Evolutionary conservation across 2,329 filamentous ascomycete species (phyloP).

Genomic region (Fusarium udum): DNA sequence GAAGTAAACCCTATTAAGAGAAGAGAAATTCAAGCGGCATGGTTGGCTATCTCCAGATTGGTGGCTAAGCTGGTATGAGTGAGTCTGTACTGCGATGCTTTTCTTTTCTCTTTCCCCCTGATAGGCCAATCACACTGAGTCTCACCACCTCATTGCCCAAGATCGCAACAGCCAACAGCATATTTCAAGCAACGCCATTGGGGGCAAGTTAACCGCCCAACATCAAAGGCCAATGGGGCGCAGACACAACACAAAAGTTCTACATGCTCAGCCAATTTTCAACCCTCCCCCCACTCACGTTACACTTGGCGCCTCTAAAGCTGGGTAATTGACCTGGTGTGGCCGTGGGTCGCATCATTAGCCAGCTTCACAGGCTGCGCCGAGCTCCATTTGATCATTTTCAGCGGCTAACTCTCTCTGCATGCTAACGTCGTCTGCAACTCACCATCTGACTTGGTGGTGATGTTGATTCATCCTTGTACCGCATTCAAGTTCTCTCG

Average conservation of each 20-base stretch:
- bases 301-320: neutral
- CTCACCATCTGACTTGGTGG: rapidly evolving
- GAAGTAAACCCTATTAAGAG: neutral
- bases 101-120: neutral
- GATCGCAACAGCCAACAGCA: neutral
- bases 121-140: neutral
- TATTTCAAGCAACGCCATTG: neutral
- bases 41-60: neutral
- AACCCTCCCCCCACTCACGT: neutral
- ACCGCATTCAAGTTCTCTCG: no score
- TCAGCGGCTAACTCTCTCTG: neutral
- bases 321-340: neutral
- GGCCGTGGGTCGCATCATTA: neutral
- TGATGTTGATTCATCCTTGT: neutral
- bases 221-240: neutral
- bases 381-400: neutral
- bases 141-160: neutral
- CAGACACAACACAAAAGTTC: neutral
- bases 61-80: rapidly evolving
- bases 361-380: neutral
- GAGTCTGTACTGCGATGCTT: rapidly evolving
- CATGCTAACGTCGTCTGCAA: neutral
- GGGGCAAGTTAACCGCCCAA: neutral
- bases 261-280: neutral
- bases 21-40: rapidly evolving